Percentiles rank a stretch among this genome's conserved stretches.
phyloP scores from a whole-genome alignment of 148 eudicot species.

The Nepenthes gracilis region DNA sequence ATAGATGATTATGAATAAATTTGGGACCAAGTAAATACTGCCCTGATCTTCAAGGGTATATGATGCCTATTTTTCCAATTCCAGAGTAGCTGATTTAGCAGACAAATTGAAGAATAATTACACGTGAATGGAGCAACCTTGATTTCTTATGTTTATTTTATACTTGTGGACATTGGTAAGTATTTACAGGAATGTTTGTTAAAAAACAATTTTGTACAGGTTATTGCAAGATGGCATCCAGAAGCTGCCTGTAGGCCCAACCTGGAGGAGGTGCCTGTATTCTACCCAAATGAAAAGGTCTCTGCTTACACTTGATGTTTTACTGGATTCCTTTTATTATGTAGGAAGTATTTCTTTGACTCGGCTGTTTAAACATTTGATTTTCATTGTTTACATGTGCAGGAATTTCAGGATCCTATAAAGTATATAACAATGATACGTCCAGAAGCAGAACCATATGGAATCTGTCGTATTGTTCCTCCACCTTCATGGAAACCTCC shows the following conservation, averaged over 20 bases:
- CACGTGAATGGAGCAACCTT: no score
- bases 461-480: slow-evolving; percentile 93
- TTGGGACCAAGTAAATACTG: no score
- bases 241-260: slow-evolving; percentile 70
- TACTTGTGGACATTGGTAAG: background rate
- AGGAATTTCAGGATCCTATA: slow-evolving; percentile 85
- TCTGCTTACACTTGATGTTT: slow-evolving; percentile 1
- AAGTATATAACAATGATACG: slow-evolving; percentile 70
- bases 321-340: background rate
- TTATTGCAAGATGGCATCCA: slow-evolving; percentile 81
- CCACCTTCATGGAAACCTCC: slow-evolving; percentile 93
- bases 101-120: no score
- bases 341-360: background rate
- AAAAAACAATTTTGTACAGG: slow-evolving; percentile 32
- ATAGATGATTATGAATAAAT: no score
- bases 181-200: background rate
- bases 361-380: slow-evolving; percentile 6
- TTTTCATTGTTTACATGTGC: slow-evolving; percentile 17
- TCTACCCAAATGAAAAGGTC: slow-evolving; percentile 93
- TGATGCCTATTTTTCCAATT: no score
- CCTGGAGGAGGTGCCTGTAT: slow-evolving; percentile 82
- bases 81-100: no score
- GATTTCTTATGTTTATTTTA: background rate
- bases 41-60: no score
- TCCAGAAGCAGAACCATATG: slow-evolving; percentile 64